phyloP scores from a whole-genome alignment of 257 asterid genomes.

The Rehmannia glutinosa region DNA sequence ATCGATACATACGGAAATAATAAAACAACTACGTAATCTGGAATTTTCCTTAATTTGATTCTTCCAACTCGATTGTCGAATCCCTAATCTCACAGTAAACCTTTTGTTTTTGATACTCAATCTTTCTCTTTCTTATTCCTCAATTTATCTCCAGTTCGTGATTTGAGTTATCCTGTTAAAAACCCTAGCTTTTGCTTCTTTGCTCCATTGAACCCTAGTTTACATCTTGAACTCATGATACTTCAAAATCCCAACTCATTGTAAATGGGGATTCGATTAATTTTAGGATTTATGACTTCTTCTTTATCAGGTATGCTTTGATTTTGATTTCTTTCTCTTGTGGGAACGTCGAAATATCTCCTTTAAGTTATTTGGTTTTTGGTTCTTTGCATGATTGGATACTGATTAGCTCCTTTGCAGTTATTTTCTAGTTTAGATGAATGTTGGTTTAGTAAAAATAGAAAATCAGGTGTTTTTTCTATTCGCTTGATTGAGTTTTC shows the following conservation, averaged over 20 bases:
- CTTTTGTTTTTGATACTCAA: constrained; percentile 5
- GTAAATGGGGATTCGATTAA: constrained; percentile 16
- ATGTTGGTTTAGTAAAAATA: background rate
- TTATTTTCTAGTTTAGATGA: constrained; percentile 9
- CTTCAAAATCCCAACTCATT: constrained; percentile 28
- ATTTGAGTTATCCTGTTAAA: constrained; percentile 31
- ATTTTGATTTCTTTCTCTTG: constrained; percentile 17
- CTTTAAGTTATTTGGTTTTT: background rate
- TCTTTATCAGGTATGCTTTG: constrained; percentile 33
- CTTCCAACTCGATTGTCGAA: constrained; percentile 34
- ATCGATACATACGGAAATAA: constrained; percentile 41
- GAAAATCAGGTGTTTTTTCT: background rate
- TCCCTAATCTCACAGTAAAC: constrained; percentile 29
- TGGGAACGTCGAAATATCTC: constrained; percentile 6
- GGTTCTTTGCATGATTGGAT: background rate
- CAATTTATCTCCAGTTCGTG: constrained; percentile 16
- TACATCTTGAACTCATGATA: constrained; percentile 22
- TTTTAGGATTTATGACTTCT: constrained; percentile 16
- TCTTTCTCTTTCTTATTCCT: constrained; percentile 1
- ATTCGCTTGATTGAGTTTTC: background rate
- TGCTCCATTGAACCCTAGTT: constrained; percentile 34
- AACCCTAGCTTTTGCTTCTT: constrained; percentile 41
- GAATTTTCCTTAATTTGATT: constrained; percentile 39
- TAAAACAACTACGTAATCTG: constrained; percentile 34
- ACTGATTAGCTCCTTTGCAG: constrained; percentile 8